Base-by-base conservation (phyloP, 495 filamentous ascomycete genomes). In the Thozetella sp. region DNA sequence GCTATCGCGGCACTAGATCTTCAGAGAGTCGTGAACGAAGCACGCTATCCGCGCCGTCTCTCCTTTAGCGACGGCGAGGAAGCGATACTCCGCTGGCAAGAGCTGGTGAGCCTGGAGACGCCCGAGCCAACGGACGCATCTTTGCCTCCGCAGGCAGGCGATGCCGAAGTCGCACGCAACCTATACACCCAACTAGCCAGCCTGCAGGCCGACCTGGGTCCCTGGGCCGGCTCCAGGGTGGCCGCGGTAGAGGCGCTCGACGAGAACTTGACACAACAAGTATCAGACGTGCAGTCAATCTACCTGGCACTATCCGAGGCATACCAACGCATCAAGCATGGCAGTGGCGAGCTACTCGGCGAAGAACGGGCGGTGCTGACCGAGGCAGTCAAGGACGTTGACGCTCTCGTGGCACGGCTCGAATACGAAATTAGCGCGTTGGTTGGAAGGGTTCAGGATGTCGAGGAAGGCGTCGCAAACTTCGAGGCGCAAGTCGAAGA, bases 61-160 rank as follows among this genome's bases (percentile, higher is more conserved):
- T 96, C 92, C 3, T 98, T 98, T 68, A 90, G 89, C 61, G 82
- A 86, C 45, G 93, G 93, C n/a, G 92, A 96, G 71, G 92, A 96
- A 59, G 93, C 89, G 26, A 73, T 97, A 2, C 79, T 96, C n/a
- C 75, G 69, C 22, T 95, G 92, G 90, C 72, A 82, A n/a, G 78
- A 81, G 43, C 61, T 83, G 11, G 65, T 73, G 22, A 67, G 64
- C 45, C 60, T 80, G 10, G 60, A 60, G 10, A 37, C 43, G 17
- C 52, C 54, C n/a, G 34, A 61, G 9, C 22, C 69, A 51, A 61
- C 83, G 1, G 81, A 83, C 1, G 73, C 82, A 10, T 77, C 86
- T 46, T 76, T 76, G n/a, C 74, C 17, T 2, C 58, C 60, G 22
- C 51, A 58, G 11, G 30, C 48, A 30, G 59, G 55, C 19, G 19